phyloP scores from a whole-genome alignment of 768 basidiomycete genomes.

The Amanita thiersii region DNA sequence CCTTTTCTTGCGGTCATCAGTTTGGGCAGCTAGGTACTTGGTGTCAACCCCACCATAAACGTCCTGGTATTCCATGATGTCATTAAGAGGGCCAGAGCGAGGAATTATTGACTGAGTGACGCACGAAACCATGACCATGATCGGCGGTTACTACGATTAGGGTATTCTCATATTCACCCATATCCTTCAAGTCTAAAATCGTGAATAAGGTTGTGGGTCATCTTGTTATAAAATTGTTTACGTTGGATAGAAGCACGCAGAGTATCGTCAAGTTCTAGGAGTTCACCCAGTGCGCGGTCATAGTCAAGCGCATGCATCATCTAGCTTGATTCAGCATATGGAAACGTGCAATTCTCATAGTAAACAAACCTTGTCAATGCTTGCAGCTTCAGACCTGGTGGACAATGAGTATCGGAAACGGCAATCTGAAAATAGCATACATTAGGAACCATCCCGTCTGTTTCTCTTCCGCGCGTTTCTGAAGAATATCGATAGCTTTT shows the following conservation, averaged over 20 bases:
- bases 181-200: conserved; percentile 29
- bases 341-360: not conserved
- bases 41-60: conserved; percentile 34
- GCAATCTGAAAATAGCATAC: conserved; percentile 12
- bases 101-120: too few species aligned
- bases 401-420: not conserved
- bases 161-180: conserved; percentile 33
- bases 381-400: conserved; percentile 33
- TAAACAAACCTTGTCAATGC: conserved; percentile 31
- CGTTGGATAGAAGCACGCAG: conserved; percentile 32
- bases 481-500: conserved; percentile 37
- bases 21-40: conserved; percentile 26
- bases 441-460: conserved; percentile 39
- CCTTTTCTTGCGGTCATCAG: conserved; percentile 23
- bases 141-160: conserved; percentile 39
- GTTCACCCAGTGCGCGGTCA: conserved; percentile 36
- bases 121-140: conserved; percentile 37
- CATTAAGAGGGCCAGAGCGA: conserved; percentile 5
- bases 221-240: conserved; percentile 13
- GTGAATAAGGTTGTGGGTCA: conserved; percentile 1
- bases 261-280: conserved; percentile 37
- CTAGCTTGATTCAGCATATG: conserved; percentile 11
- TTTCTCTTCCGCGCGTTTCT: conserved; percentile 24
- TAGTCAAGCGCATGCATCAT: conserved; percentile 43
- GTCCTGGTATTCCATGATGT: conserved; percentile 23